phyloP scores from a whole-genome alignment of 495 filamentous ascomycete genomes.

The Penicillium paradoxum region DNA sequence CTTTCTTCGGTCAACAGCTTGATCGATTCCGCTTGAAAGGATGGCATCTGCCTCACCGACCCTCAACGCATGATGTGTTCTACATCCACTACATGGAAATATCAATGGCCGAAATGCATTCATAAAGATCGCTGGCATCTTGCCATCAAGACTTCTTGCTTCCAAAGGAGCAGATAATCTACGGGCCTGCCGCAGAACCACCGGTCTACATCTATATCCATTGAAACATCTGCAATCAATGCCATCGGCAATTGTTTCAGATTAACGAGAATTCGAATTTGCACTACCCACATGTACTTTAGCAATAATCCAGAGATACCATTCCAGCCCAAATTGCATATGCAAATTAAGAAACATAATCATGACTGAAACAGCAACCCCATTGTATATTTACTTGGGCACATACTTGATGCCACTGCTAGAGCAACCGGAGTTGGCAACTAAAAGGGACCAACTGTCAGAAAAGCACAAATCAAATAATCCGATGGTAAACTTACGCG shows the following conservation, averaged over 20 bases:
- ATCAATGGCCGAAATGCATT: neutral
- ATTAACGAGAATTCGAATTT: neutral
- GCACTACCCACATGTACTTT: constrained; percentile 3
- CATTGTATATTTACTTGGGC: constrained; percentile 38
- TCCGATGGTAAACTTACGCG: constrained; percentile 33
- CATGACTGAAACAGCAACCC: neutral
- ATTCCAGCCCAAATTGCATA: neutral
- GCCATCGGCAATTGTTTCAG: neutral
- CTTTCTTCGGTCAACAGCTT: too few relatives aligned
- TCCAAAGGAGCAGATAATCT: neutral
- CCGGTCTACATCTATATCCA: neutral
- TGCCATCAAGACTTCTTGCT: neutral
- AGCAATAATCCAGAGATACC: constrained; percentile 3
- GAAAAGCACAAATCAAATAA: neutral
- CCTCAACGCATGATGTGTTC: neutral
- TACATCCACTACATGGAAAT: neutral
- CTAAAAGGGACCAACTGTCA: constrained; percentile 22
- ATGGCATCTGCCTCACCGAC: too few relatives aligned
- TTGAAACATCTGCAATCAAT: neutral
- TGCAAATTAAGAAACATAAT: neutral
- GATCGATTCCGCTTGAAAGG: too few relatives aligned
- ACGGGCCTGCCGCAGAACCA: neutral
- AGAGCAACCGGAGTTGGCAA: constrained; percentile 52
- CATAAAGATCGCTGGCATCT: neutral
- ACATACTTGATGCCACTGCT: constrained; percentile 54